Base-by-base conservation (phyloP, 2,329 filamentous ascomycete species). In the Xylariaceae sp. region DNA sequence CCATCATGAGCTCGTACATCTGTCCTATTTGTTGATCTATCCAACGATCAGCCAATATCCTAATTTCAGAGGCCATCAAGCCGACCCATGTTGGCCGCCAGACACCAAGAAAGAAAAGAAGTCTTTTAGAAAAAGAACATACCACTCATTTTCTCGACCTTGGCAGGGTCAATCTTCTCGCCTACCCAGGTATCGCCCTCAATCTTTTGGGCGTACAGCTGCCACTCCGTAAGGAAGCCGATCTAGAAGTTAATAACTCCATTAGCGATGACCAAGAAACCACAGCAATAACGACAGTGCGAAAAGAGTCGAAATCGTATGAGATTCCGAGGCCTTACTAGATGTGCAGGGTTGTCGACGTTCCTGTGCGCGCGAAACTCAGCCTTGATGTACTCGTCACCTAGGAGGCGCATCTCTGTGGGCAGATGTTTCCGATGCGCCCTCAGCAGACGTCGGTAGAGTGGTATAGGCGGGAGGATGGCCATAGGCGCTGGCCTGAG, bases 171-270 rank as follows among this genome's bases (percentile, higher is more conserved):
- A 73, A 98, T 82, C 73, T 88, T 94, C 62, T 91, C 91, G 1
- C 89, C 94, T 58, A 84, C 81, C 95, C 95, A 98, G 0, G 82
- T 74, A 50, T 96, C 89, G 0, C 93, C 94, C 71, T 98, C 94
- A 14, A 99, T 78, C 71, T 92, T 88, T 73, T 99, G 94, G 2
- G 92, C 93, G 71, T 98, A 99, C 49, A 91, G 78, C 74, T 99
- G 95, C 94, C 94, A 99, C 74, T 98, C 93, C 0, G 91, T 94
- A 66, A 99, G 81, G 74, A 99, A 99, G 1, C 94, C 95, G 67
- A 98, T 92, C 92, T 96, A 64, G 12, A 47, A 12, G 9, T 21
- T 7, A n/a, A 14, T 17, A 14, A 9, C 24, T 12, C 21, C 17
- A 47, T 52, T 24, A 48, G 49, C n/a, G 31, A 37, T 45, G 11